These are phyloP conservation scores for Boletus pseudopeckii DNA, from an alignment of 768 basidiomycete genomes.

Conservation along the genomic window DNA sequence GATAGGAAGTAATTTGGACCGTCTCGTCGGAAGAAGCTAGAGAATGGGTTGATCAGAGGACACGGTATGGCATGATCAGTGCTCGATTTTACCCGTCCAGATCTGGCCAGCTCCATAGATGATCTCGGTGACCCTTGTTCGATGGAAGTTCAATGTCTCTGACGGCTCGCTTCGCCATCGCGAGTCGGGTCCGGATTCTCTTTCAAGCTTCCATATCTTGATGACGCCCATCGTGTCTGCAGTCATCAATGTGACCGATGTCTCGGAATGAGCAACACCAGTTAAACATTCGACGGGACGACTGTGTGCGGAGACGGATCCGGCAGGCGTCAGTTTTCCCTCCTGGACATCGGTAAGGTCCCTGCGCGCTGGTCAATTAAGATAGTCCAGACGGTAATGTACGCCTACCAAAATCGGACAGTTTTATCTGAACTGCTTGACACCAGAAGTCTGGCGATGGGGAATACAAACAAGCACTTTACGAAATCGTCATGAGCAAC, in stretches of 20 bases:
- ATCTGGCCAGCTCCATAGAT: conserved; percentile 63
- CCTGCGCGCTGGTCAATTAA: conserved; percentile 40
- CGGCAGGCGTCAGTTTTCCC: conserved; percentile 46
- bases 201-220: conserved; percentile 69
- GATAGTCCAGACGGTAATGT: neutral
- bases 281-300: conserved; percentile 82
- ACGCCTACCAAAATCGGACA: conserved; percentile 76
- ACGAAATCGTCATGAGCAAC: conserved; percentile 87
- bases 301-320: conserved; percentile 78
- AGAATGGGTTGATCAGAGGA: conserved; percentile 1
- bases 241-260: conserved; percentile 61
- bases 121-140: conserved; percentile 81
- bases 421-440: conserved; percentile 91
- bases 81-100: conserved; percentile 70
- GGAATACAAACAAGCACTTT: conserved; percentile 75
- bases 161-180: conserved; percentile 51
- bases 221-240: conserved; percentile 92
- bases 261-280: conserved; percentile 46
- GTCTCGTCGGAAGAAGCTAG: conserved; percentile 89
- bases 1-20: conserved; percentile 57
- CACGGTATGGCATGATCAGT: neutral
- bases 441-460: conserved; percentile 61
- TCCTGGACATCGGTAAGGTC: conserved; percentile 51
- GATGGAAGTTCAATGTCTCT: conserved; percentile 66
- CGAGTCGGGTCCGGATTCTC: conserved; percentile 36